These are phyloP conservation scores for Coemansia sp. DNA, from an alignment of 192 early-diverging fungal genomes.

Conservation along the genomic window DNA sequence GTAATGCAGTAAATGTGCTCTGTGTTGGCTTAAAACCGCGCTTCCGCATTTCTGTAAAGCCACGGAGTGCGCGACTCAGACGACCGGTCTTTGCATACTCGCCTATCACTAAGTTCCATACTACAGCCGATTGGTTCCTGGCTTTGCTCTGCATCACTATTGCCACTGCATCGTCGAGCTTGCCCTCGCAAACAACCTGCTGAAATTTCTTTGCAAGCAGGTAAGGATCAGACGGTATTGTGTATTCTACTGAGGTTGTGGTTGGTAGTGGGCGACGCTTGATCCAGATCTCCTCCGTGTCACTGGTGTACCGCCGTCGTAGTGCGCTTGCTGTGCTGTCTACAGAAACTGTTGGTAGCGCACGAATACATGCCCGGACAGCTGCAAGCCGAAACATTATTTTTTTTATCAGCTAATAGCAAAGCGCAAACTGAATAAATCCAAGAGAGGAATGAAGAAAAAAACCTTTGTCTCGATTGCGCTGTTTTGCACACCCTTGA, in stretches of 20 bases:
- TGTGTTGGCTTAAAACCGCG: slow-evolving; percentile 43
- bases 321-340: neutral
- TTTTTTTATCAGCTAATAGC: neutral
- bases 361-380: neutral
- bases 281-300: slow-evolving; percentile 15
- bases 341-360: neutral
- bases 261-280: slow-evolving; percentile 48
- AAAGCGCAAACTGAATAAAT: neutral
- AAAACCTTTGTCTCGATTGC: neutral
- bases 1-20: slow-evolving; percentile 41
- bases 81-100: slow-evolving; percentile 43
- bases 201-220: slow-evolving; percentile 47
- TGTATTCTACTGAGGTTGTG: slow-evolving; percentile 41
- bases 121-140: slow-evolving; percentile 29
- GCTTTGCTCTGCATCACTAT: slow-evolving; percentile 49
- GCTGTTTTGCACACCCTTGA: neutral
- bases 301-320: neutral
- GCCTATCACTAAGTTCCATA: slow-evolving; percentile 53
- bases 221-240: slow-evolving; percentile 44
- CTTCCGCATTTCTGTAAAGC: slow-evolving; percentile 44
- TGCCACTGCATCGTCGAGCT: slow-evolving; percentile 50
- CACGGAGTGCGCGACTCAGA: slow-evolving; percentile 37
- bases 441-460: neutral
- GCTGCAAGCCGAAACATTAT: neutral
- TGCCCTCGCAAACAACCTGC: slow-evolving; percentile 27